phyloP scores from a whole-genome alignment of 345 rosid genomes.

The Angophora floribunda region DNA sequence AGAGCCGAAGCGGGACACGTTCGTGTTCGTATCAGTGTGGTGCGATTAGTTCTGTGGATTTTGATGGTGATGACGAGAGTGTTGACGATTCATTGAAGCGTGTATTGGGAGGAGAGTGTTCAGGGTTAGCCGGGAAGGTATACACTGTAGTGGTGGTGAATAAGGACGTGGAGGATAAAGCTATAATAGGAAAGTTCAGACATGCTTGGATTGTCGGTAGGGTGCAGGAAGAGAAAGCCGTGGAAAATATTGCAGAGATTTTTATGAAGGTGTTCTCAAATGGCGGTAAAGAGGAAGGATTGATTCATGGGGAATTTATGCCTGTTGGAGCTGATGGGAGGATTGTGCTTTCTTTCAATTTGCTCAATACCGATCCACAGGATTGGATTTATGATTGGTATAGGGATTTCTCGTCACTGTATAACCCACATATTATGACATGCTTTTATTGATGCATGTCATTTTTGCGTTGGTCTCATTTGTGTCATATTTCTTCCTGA shows the following conservation, averaged over 20 bases:
- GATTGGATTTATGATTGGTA: constrained; percentile 94
- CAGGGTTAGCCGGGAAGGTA: constrained; percentile 21
- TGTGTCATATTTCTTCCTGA: not conserved
- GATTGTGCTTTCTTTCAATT: constrained; percentile 75
- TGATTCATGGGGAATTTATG: constrained; percentile 77
- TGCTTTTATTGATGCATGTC: not conserved
- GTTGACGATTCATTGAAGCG: constrained; percentile 54
- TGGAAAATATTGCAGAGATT: constrained; percentile 49
- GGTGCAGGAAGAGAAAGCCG: constrained; percentile 27
- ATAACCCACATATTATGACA: not conserved
- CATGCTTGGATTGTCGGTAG: constrained; percentile 77
- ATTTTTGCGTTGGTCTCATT: not conserved
- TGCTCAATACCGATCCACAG: constrained; percentile 74
- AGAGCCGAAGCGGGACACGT: not conserved
- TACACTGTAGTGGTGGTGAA: constrained; percentile 62
- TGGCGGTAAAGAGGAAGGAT: constrained; percentile 73
- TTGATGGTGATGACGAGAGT: constrained; percentile 29
- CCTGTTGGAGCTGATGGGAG: constrained; percentile 94
- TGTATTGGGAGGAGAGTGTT: constrained; percentile 29
- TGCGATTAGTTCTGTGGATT: constrained; percentile 15
- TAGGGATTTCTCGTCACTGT: not conserved
- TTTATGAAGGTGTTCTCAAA: constrained; percentile 70
- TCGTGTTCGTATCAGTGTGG: constrained; percentile 43
- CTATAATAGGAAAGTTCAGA: constrained; percentile 78
- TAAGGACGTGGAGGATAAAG: constrained; percentile 27